Evolutionary conservation across 2,329 filamentous ascomycete species (phyloP).

Genomic region (Aspergillus pseudonomiae): DNA sequence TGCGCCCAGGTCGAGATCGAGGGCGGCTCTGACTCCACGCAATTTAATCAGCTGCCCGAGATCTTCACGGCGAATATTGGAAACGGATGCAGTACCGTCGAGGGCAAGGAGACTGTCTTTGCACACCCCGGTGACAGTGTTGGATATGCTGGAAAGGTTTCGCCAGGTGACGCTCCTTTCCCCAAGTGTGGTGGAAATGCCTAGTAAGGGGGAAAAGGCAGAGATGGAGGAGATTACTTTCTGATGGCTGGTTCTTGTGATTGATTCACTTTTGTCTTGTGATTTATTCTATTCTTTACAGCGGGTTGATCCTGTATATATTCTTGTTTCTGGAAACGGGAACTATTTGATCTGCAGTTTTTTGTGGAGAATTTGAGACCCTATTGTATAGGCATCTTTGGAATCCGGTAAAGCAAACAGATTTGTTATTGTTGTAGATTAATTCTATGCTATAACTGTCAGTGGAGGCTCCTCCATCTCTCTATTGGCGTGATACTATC

Average conservation of each 20-base stretch:
- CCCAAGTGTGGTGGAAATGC: constrained; percentile 4
- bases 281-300: background rate
- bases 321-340: background rate
- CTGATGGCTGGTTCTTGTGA: background rate
- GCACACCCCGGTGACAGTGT: constrained; percentile 1
- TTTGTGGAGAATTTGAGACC: background rate
- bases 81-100: background rate
- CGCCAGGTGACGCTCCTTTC: background rate
- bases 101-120: constrained; percentile 5
- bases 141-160: background rate
- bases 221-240: background rate
- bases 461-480: no score
- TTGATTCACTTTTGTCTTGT: background rate
- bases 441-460: background rate
- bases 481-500: no score
- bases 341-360: background rate
- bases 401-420: background rate
- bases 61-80: constrained; percentile 6
- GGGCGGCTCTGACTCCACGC: constrained; percentile 12
- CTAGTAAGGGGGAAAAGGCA: background rate
- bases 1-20: constrained; percentile 70
- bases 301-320: background rate
- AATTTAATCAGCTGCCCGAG: background rate
- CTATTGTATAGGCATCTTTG: background rate
- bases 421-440: background rate